Evolutionary conservation across 2,329 filamentous ascomycete genomes (phyloP).

Genomic region (Coniochaeta prunicola): DNA sequence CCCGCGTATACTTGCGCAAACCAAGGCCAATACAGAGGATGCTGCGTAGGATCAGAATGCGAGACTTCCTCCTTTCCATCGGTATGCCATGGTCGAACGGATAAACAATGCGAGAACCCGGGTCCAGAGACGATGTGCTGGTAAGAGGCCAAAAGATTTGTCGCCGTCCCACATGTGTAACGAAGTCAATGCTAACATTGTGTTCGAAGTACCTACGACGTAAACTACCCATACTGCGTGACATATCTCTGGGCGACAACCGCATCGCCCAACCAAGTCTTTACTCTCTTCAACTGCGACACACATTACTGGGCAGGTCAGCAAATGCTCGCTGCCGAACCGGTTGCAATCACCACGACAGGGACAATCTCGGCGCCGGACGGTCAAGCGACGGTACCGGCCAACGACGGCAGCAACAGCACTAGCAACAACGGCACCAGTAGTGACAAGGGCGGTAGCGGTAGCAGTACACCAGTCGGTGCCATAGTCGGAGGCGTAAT

Average conservation of each 20-base stretch:
- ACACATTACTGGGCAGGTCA: slow-evolving; percentile 8
- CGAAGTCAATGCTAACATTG: neutral
- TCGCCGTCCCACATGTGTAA: neutral
- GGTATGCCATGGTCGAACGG: slow-evolving; percentile 9
- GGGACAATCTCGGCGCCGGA: neutral
- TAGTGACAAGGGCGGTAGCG: neutral
- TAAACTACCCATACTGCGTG: slow-evolving; percentile 8
- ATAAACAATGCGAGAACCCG: slow-evolving; percentile 4
- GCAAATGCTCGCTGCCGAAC: slow-evolving; percentile 7
- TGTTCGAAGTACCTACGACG: neutral
- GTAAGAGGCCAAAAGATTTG: slow-evolving; percentile 6
- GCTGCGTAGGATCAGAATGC: slow-evolving; percentile 9
- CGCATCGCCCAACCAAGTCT: slow-evolving; percentile 16
- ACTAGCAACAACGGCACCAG: neutral
- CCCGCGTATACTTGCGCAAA: slow-evolving; percentile 12
- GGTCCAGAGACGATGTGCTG: slow-evolving; percentile 10
- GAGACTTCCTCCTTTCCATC: slow-evolving; percentile 8
- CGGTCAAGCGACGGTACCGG: neutral
- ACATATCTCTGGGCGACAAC: slow-evolving; percentile 14
- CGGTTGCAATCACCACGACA: neutral
- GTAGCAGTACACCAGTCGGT: neutral
- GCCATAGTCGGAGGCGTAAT: slow-evolving; percentile 12
- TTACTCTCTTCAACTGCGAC: slow-evolving; percentile 13
- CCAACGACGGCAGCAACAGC: neutral
- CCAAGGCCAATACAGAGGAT: slow-evolving; percentile 11